Percentiles rank a stretch among this genome's conserved stretches.
Conservation (phyloP, 495 filamentous ascomycete genomes). For the Pseudoneurospora amorphoporcata region DNA sequence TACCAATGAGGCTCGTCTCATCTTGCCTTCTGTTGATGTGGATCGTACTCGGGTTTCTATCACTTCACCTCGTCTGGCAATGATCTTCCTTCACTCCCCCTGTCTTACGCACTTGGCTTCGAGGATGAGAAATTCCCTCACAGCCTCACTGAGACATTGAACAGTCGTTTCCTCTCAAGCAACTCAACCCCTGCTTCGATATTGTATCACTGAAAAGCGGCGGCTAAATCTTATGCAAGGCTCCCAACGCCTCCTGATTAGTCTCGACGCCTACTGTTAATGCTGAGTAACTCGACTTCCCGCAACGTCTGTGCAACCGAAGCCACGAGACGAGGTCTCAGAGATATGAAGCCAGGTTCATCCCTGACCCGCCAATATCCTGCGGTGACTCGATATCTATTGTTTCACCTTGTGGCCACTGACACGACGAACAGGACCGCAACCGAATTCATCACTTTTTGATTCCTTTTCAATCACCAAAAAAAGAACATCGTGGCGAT, state of each 20-base stretch:
- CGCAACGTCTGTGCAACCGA: neutral
- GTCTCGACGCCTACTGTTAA: neutral
- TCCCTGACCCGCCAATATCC: neutral
- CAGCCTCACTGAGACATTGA: neutral
- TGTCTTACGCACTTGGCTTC: neutral
- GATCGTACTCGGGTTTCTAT: neutral
- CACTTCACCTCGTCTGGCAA: neutral
- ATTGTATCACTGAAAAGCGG: neutral
- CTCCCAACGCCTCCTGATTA: neutral
- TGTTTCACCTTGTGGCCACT: conserved; percentile 14
- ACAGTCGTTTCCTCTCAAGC: neutral
- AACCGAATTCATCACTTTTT: neutral
- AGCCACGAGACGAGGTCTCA: neutral
- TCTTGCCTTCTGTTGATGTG: neutral
- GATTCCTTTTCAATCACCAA: neutral
- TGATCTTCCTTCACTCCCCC: neutral
- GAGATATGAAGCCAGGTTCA: neutral
- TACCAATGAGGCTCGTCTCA: neutral
- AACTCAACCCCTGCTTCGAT: neutral
- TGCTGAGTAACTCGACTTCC: neutral
- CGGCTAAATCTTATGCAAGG: neutral
- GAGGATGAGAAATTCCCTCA: neutral
- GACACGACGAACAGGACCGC: conserved; percentile 1
- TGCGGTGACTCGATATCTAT: conserved; percentile 3
- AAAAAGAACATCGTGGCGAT: neutral